phyloP scores from a whole-genome alignment of 169 alveolate genomes.

The Plasmodium cynomolgi region DNA sequence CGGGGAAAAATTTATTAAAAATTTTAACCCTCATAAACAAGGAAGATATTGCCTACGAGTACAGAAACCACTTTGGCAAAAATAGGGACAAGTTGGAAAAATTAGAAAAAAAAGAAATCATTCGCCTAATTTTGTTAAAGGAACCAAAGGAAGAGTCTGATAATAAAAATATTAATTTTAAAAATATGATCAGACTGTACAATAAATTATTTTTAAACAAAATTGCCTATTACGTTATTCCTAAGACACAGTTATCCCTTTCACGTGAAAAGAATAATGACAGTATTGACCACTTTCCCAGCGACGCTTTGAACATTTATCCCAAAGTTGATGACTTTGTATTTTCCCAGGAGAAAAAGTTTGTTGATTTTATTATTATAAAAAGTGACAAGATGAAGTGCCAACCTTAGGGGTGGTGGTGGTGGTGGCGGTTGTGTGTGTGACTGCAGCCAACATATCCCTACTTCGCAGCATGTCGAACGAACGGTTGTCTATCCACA shows the following conservation, averaged over 20 bases:
- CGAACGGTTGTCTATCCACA: background rate
- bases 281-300: background rate
- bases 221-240: slow-evolving; percentile 54
- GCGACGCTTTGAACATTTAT: background rate
- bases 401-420: background rate
- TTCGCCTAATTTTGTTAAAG: slow-evolving; percentile 9
- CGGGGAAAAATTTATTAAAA: slow-evolving; percentile 21
- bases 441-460: background rate
- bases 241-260: background rate
- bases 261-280: background rate
- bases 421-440: background rate
- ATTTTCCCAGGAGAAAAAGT: slow-evolving; percentile 26
- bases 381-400: slow-evolving; percentile 48
- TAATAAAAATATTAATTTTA: slow-evolving; percentile 16
- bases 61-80: background rate
- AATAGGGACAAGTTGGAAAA: slow-evolving; percentile 10
- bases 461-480: background rate
- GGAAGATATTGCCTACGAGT: background rate
- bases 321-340: slow-evolving; percentile 23
- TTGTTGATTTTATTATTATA: slow-evolving; percentile 16
- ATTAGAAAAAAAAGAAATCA: slow-evolving; percentile 10
- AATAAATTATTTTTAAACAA: slow-evolving; percentile 30
- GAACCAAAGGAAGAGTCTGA: background rate
- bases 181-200: slow-evolving; percentile 13
- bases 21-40: background rate